Evolutionary conservation across 805 yeast genomes (phyloP).

Genomic region (Starmerella stellata): DNA sequence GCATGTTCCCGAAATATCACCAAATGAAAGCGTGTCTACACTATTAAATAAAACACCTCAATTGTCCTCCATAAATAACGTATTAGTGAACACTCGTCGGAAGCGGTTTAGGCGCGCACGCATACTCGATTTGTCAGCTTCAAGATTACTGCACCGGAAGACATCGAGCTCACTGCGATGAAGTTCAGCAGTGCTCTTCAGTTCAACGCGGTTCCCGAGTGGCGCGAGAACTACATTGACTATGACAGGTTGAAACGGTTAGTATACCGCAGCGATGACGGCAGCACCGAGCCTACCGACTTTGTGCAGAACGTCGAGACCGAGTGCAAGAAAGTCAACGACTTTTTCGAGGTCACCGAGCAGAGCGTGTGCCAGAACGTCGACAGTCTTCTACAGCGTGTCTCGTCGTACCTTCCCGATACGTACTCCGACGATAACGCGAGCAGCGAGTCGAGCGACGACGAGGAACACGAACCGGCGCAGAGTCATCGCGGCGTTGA

Average conservation of each 20-base stretch:
- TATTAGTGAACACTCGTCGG: too few relatives aligned
- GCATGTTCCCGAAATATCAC: too few relatives aligned
- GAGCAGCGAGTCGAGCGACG: constrained; percentile 2
- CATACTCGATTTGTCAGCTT: not conserved
- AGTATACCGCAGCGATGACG: constrained; percentile 66
- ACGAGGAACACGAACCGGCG: constrained; percentile 1
- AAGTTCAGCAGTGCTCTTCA: constrained; percentile 89
- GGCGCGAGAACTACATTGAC: constrained; percentile 84
- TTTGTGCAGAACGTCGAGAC: constrained; percentile 57
- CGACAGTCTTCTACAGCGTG: constrained; percentile 39
- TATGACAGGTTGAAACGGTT: constrained; percentile 74
- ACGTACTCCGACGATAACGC: not conserved
- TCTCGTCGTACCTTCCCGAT: constrained; percentile 1
- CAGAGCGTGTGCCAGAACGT: constrained; percentile 35
- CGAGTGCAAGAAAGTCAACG: constrained; percentile 59
- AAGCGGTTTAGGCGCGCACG: too few relatives aligned
- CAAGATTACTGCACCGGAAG: not conserved
- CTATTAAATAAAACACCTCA: too few relatives aligned
- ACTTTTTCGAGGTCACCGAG: constrained; percentile 55
- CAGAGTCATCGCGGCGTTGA: not conserved
- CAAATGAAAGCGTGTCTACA: too few relatives aligned
- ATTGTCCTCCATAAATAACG: too few relatives aligned
- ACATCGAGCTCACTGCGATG: constrained; percentile 30
- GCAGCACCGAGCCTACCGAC: constrained; percentile 25
- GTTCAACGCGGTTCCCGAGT: constrained; percentile 95